A percentile compares a stretch with the other conserved stretches of the same genome.
Evolutionary conservation across 139 green algal species (phyloP).

Genomic region (Chlamydomonas sphaeroides): DNA sequence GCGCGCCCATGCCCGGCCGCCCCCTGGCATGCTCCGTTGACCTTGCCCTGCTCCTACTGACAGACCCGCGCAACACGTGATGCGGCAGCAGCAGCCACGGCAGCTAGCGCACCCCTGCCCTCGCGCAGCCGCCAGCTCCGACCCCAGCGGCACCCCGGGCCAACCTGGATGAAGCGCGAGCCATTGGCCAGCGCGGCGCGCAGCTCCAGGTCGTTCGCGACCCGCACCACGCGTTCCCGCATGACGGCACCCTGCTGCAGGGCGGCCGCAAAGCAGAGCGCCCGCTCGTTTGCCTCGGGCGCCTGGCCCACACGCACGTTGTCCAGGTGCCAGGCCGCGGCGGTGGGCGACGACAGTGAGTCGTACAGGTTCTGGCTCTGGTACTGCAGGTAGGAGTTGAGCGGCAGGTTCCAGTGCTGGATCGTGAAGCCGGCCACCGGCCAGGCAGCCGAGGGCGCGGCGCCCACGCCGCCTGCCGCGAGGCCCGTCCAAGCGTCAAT

Average conservation of each 20-base stretch:
- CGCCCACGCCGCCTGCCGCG: too few relatives aligned
- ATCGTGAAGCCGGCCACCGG: too few relatives aligned
- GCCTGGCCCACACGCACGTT: slow-evolving; percentile 9
- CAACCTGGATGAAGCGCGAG: slow-evolving; percentile 18
- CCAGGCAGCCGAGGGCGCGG: too few relatives aligned
- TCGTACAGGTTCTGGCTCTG: neutral
- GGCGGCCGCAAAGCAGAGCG: slow-evolving; percentile 19
- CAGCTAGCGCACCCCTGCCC: too few relatives aligned
- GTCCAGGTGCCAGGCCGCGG: neutral
- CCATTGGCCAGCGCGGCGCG: neutral
- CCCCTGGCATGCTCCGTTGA: too few relatives aligned
- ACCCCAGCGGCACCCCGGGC: too few relatives aligned
- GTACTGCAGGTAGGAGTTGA: slow-evolving; percentile 5
- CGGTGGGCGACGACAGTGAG: neutral
- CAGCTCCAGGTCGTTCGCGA: slow-evolving; percentile 16
- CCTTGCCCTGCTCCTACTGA: too few relatives aligned
- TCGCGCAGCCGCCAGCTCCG: too few relatives aligned
- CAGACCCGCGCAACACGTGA: too few relatives aligned
- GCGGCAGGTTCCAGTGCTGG: neutral
- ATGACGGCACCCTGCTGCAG: slow-evolving; percentile 1
- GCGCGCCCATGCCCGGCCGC: too few relatives aligned
- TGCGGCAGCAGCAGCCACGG: too few relatives aligned
- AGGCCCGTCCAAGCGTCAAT: too few relatives aligned
- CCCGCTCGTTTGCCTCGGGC: neutral
- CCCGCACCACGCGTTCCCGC: neutral